phyloP scores from a whole-genome alignment of 2,329 filamentous ascomycete genomes.

The Metarhizium robertsii region DNA sequence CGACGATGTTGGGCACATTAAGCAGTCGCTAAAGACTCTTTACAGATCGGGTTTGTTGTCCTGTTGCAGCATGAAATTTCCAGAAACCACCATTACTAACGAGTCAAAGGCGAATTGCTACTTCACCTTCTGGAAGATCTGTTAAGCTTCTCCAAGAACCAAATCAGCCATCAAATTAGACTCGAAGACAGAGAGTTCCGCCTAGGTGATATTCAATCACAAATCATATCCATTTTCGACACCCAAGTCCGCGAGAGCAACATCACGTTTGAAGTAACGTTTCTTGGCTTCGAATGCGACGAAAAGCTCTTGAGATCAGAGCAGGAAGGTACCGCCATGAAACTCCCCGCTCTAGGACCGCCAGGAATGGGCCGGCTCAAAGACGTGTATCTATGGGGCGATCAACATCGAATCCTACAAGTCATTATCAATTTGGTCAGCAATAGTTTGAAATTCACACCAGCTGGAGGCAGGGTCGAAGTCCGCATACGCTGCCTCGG shows the following conservation, averaged over 20 bases:
- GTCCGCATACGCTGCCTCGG: constrained; percentile 67
- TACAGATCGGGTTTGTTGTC: constrained; percentile 44
- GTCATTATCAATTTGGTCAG: constrained; percentile 91
- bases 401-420: constrained; percentile 82
- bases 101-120: constrained; percentile 51
- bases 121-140: constrained; percentile 83
- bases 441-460: constrained; percentile 88
- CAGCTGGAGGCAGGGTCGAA: constrained; percentile 62
- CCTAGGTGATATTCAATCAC: constrained; percentile 72
- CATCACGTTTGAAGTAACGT: constrained; percentile 65
- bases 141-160: constrained; percentile 89
- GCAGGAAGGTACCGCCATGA: constrained; percentile 22
- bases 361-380: constrained; percentile 59
- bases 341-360: constrained; percentile 51
- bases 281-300: constrained; percentile 34
- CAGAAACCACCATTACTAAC: not conserved
- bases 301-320: constrained; percentile 22
- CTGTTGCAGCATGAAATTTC: not conserved
- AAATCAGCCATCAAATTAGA: constrained; percentile 75
- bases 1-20: constrained; percentile 66
- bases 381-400: constrained; percentile 87
- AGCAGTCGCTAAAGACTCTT: constrained; percentile 75
- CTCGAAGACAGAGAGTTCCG: constrained; percentile 81
- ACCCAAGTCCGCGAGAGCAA: constrained; percentile 76
- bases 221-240: constrained; percentile 79